Evolutionary conservation across 495 filamentous ascomycete species (phyloP), one percentile per base, ranked within the genome.

Genomic region (Tuber melanosporum): DNA sequence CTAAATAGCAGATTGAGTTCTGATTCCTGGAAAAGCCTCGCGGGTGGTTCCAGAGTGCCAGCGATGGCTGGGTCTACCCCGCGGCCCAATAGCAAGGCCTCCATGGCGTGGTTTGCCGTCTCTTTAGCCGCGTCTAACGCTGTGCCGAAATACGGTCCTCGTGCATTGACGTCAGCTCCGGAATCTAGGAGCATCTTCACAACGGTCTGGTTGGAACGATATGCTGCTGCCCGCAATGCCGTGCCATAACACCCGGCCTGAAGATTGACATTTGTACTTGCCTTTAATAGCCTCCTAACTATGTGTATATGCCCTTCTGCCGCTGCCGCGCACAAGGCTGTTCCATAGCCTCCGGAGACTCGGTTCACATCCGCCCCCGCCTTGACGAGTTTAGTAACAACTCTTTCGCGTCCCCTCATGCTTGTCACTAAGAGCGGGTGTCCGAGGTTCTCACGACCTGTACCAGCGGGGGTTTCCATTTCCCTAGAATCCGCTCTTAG

Each of bases 181-280:
- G 75, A 42, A 41, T 78, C 73, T 41, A 85, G 57, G 49, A 86
- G 77, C 22, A 75, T n/a, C 26, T 83, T 45, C 7, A 81, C 74
- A 32, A 83, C 41, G 2, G 75, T n/a, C 8, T 62, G 14, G 32
- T 82, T 8, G 8, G 76, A 73, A 20, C 26, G 39, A 12, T 26
- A 15, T 36, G 78, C 80, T 32, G 84, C 83, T 22, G 77, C 81
- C 75, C 83, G 81, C n/a, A 86, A 77, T 17, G 85, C 82, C 19
- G 78, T 84, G 22, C 75, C 73, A 75, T 83, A 83, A 1, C 41
- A 20, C 57, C 84, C 81, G 62, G 79, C 83, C 47, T 79, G 36
- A 17, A 73, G 78, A 75, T 85, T 83, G 17, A 82, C 73, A 66
- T 82, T 75, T 20, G 81, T 82, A 6, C 84, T 82, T 52, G 76